A percentile compares a stretch with the other conserved stretches of the same genome.
Evolutionary conservation across 192 early-diverging fungal species (phyloP).

Genomic region (Neocallimastix lanati): DNA sequence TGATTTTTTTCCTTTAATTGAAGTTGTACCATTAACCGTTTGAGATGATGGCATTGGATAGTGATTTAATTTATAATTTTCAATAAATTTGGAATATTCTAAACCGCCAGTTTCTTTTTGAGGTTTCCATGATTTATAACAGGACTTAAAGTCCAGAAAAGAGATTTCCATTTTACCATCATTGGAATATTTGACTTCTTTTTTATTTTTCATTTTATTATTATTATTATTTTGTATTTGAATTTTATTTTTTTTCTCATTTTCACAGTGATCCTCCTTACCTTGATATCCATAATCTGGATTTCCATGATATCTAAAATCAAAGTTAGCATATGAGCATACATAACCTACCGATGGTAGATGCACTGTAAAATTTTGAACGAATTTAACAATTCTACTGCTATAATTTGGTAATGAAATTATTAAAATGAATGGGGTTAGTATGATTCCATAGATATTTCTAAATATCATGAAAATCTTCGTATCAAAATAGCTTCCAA

Average conservation of each 20-base stretch:
- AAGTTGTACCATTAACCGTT: too few species aligned
- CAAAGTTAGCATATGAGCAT: conserved; percentile 91
- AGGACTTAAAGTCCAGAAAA: conserved; percentile 66
- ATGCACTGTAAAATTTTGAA: conserved; percentile 83
- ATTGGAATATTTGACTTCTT: conserved; percentile 50
- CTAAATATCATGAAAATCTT: conserved; percentile 60
- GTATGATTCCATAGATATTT: conserved; percentile 61
- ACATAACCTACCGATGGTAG: conserved; percentile 81
- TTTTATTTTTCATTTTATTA: conserved; percentile 4
- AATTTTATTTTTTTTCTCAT: too few species aligned
- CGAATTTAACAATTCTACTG: conserved; percentile 75
- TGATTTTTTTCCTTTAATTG: too few species aligned
- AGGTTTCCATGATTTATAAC: too few species aligned
- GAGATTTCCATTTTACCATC: conserved; percentile 97
- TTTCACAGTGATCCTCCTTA: too few species aligned
- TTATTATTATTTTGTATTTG: not conserved
- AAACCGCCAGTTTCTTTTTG: too few species aligned
- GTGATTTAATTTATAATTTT: too few species aligned
- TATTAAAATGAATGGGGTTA: conserved; percentile 70
- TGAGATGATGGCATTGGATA: too few species aligned
- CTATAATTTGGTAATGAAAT: conserved; percentile 17
- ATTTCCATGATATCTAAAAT: conserved; percentile 8
- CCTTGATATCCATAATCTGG: too few species aligned
- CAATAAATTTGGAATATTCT: too few species aligned
- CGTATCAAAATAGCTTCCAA: conserved; percentile 58